Conservation (phyloP, 225 moss, liverwort and hornwort species). For the Straminergon stramineum region DNA sequence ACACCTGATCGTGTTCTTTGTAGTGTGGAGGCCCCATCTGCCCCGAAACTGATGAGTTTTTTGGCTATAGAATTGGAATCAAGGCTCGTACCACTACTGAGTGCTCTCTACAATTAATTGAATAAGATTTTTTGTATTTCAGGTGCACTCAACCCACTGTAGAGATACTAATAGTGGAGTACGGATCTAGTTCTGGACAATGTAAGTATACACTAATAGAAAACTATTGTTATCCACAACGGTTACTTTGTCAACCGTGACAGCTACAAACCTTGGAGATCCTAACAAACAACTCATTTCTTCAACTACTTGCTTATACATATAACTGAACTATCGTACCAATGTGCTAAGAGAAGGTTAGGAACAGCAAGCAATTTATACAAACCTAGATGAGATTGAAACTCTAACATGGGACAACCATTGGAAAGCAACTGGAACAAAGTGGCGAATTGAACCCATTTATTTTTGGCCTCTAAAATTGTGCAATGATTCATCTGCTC, state of each 20-base stretch:
- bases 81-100: rapidly evolving
- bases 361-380: neutral
- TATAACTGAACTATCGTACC: neutral
- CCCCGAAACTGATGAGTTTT: neutral
- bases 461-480: too few relatives aligned
- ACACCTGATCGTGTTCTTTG: rapidly evolving
- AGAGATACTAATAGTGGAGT: rapidly evolving
- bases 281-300: rapidly evolving
- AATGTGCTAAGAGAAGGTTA: neutral
- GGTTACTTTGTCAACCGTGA: neutral
- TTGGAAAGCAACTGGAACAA: too few relatives aligned
- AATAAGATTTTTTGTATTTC: rapidly evolving
- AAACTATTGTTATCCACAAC: rapidly evolving
- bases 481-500: too few relatives aligned
- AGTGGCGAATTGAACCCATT: too few relatives aligned
- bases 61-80: rapidly evolving
- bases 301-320: neutral
- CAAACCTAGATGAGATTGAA: neutral
- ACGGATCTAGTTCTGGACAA: rapidly evolving
- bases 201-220: neutral
- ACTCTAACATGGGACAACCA: neutral
- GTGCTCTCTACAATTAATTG: rapidly evolving
- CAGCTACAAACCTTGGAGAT: rapidly evolving
- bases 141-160: rapidly evolving
- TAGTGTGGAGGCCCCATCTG: rapidly evolving